Percentiles rank a stretch among this genome's conserved stretches.
Conservation (phyloP, 257 asterid genomes). For the Eustoma russellianum region DNA sequence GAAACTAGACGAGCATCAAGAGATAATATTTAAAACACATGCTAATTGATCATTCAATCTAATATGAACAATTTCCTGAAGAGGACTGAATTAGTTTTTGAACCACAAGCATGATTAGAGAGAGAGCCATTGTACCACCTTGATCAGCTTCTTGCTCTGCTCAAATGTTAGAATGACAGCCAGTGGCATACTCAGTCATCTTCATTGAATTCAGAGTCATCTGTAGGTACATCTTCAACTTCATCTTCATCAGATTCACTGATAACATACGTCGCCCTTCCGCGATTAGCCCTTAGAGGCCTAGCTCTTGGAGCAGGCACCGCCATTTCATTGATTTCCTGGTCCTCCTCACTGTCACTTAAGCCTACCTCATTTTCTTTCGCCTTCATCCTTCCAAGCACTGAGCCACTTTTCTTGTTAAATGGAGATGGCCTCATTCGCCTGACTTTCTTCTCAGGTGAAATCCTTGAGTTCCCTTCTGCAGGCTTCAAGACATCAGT, state of each 20-base stretch:
- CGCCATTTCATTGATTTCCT: constrained; percentile 17
- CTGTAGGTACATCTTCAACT: constrained; percentile 10
- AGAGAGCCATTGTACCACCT: too few relatives aligned
- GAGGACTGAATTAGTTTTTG: too few relatives aligned
- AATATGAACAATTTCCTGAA: too few relatives aligned
- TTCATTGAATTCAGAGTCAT: constrained; percentile 37
- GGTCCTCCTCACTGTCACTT: constrained; percentile 16
- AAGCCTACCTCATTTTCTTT: constrained; percentile 25
- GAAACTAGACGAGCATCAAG: too few relatives aligned
- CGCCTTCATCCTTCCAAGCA: constrained; percentile 31
- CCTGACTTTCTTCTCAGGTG: constrained; percentile 83
- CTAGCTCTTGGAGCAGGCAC: constrained; percentile 37
- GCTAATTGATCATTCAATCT: too few relatives aligned
- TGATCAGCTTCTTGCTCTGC: too few relatives aligned
- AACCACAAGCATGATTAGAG: too few relatives aligned
- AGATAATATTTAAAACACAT: too few relatives aligned
- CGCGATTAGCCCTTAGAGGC: constrained; percentile 48
- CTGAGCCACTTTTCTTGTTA: constrained; percentile 85
- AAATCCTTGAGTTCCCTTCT: constrained; percentile 16
- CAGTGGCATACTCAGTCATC: constrained; percentile 11
- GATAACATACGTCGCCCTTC: constrained; percentile 33
- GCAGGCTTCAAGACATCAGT: constrained; percentile 57
- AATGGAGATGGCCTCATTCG: constrained; percentile 82
- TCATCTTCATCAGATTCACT: constrained; percentile 63
- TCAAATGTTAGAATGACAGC: too few relatives aligned